Evolutionary conservation across 805 yeast genomes (phyloP).

Genomic region (Diddensiella transvaalensis): DNA sequence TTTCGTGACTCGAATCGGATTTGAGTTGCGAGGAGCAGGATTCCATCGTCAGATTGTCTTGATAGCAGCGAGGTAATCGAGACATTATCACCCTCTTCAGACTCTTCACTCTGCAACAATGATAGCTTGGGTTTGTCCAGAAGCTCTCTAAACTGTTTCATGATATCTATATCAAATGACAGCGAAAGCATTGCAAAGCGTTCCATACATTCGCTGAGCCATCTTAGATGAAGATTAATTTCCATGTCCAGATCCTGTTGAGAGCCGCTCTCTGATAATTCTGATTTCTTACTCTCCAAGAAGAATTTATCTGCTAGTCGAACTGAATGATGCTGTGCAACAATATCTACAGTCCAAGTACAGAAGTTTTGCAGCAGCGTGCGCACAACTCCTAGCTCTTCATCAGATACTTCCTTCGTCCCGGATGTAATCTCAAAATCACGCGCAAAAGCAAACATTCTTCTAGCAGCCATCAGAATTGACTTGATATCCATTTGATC

Average conservation of each 20-base stretch:
- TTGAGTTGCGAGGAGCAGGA: constrained; percentile 33
- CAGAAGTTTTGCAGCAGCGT: constrained; percentile 60
- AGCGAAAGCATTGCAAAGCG: constrained; percentile 50
- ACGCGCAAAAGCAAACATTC: constrained; percentile 55
- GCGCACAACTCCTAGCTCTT: constrained; percentile 49
- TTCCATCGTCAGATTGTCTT: constrained; percentile 33
- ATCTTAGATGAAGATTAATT: constrained; percentile 28
- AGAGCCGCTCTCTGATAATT: constrained; percentile 25
- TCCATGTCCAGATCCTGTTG: constrained; percentile 18
- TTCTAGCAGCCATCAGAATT: constrained; percentile 48
- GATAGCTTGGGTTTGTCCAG: constrained; percentile 38
- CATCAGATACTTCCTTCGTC: constrained; percentile 40
- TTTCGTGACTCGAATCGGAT: constrained; percentile 27
- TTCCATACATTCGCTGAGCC: constrained; percentile 34
- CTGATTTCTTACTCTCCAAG: constrained; percentile 31
- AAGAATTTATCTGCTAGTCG: constrained; percentile 34
- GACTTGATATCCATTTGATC: constrained; percentile 33
- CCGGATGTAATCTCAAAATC: constrained; percentile 49
- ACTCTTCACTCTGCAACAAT: constrained; percentile 31
- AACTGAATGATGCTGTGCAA: constrained; percentile 32
- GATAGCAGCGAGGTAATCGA: constrained; percentile 15
- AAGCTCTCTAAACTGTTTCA: constrained; percentile 28
- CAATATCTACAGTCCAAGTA: constrained; percentile 47
- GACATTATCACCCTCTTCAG: constrained; percentile 32
- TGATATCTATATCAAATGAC: constrained; percentile 64